Base-by-base conservation (phyloP, 2,329 filamentous ascomycete species). In the Fusarium anguioides region DNA sequence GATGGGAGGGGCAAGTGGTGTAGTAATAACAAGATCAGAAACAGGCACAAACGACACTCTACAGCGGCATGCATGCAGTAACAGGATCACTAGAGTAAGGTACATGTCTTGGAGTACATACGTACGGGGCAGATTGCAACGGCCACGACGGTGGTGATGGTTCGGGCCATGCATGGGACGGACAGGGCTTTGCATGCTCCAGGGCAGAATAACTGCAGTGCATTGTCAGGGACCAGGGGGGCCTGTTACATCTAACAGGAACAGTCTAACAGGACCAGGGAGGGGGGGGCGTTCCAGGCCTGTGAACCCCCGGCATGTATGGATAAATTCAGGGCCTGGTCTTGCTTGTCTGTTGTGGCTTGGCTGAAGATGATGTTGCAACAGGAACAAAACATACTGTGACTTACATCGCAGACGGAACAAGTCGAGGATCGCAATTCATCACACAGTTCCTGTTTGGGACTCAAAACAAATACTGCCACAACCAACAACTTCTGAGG, bases 81-180 rank as follows among this genome's bases (percentile, higher is more conserved):
- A 42, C 56, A 48, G 33, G 42, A 31, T n/a, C n/a, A n/a, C n/a
- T n/a, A n/a, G n/a, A 48, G 49, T 45, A 58, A 64, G 45, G 54
- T 53, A 54, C 46, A 4, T 4, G 36, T 40, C 46, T 6, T 37
- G n/a, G n/a, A n/a, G 20, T 20, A 57, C 55, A 49, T 44, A 64
- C 46, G 45, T 59, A 66, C 65, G 70, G 66, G 60, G 70, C 67
- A 73, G 69, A 72, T 72, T 73, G 58, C 70, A 73, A 73, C 71
- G 71, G 71, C 69, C 58, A 66, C 71, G 66, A 63, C 71, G 71
- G 71, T 72, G 64, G 59, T 72, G 62, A 73, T 74, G 69, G 67
- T 70, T 70, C 65, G 66, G 66, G 51, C 66, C 57, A 69, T 66
- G 50, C 63, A 66, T 50, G 39, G 54, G 37, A 33, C 31, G 31